Evolutionary conservation across 2,329 filamentous ascomycete genomes (phyloP).

Genomic region (Nakataea oryzae): DNA sequence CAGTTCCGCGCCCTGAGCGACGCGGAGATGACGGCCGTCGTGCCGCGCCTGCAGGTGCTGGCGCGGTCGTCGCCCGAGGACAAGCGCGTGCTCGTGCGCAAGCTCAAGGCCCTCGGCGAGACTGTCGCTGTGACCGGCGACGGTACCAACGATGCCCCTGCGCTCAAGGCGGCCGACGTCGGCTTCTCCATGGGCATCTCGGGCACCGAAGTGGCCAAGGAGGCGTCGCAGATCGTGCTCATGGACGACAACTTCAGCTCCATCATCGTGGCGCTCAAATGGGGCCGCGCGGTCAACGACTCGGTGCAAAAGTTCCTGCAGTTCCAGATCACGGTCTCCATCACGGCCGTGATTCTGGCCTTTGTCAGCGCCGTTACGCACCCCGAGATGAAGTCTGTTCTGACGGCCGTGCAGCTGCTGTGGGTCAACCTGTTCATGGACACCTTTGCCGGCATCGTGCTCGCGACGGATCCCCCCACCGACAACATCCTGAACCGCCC

Average conservation of each 20-base stretch:
- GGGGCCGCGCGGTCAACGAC: constrained; percentile 68
- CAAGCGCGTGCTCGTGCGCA: constrained; percentile 60
- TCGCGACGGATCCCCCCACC: constrained; percentile 78
- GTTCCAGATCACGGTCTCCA: constrained; percentile 76
- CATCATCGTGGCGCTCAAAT: constrained; percentile 71
- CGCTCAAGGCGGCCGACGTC: constrained; percentile 68
- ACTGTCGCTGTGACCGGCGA: constrained; percentile 75
- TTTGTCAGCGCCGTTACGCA: constrained; percentile 77
- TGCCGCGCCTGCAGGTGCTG: constrained; percentile 59
- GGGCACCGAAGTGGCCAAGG: constrained; percentile 73
- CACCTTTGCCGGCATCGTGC: constrained; percentile 75
- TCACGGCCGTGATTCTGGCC: constrained; percentile 76
- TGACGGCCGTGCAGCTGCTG: constrained; percentile 79
- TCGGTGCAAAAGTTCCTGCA: constrained; percentile 63
- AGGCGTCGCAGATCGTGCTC: constrained; percentile 72
- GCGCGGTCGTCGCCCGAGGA: constrained; percentile 66
- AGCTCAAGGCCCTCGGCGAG: constrained; percentile 60
- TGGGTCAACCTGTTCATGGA: constrained; percentile 98
- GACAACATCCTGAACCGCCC: constrained; percentile 71
- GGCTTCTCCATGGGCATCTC: constrained; percentile 79
- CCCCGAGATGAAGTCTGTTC: constrained; percentile 55
- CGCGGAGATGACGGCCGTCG: constrained; percentile 53
- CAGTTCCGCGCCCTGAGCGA: constrained; percentile 62
- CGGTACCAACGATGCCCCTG: constrained; percentile 72
- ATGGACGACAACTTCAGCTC: constrained; percentile 82